Evolutionary conservation across 2,329 filamentous ascomycete genomes (phyloP), one percentile per base, ranked within the genome.

Genomic region (Arthrinium phaeospermum): DNA sequence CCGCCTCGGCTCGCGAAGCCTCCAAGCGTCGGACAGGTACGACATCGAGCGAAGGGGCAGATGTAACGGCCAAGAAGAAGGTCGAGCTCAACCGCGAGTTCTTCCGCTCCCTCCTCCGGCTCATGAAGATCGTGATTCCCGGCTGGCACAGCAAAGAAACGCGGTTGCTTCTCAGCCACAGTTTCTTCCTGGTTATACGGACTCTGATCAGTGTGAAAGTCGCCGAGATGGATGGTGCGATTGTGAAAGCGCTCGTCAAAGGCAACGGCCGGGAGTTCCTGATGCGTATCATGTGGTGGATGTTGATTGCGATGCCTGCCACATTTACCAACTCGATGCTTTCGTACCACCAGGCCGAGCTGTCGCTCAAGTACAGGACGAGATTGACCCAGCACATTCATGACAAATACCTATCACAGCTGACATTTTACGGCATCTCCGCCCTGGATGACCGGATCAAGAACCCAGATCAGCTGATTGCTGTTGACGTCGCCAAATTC

Each of bases 271-370:
- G 91, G 82, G 95, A 97, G 76, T 99, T 99, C 76, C 80, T 98
- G 77, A 91, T 92, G 77, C 91, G 94, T 0, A 91, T 99, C 77
- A 90, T 97, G 7, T 98, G 96, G 95, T 99, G 96, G 96, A 99
- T 99, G 96, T 82, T 96, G 71, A 96, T 99, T 76, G 96, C 96
- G 37, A 89, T 99, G 22, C 96, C 96, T 13, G 96, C 96, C 1
- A 98, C 96, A 0, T 98, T 98, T 81, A 99, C 96, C 53, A 99
- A 99, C 83, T 98, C 95, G 0, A 99, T 99, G 96, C 94, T 98
- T 61, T 97, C 95, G 37, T 98, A 98, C 81, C 96, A 99, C 80
- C 96, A 99, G 85, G 97, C 95, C 79, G 95, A 97, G 81, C 89
- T 99, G 61, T 95, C 96, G 0, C 86, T 99, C 44, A 94, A 96